Evolutionary conservation across 495 filamentous ascomycete species (phyloP), one percentile per base, ranked within the genome.

Genomic region (Neurospora discreta): DNA sequence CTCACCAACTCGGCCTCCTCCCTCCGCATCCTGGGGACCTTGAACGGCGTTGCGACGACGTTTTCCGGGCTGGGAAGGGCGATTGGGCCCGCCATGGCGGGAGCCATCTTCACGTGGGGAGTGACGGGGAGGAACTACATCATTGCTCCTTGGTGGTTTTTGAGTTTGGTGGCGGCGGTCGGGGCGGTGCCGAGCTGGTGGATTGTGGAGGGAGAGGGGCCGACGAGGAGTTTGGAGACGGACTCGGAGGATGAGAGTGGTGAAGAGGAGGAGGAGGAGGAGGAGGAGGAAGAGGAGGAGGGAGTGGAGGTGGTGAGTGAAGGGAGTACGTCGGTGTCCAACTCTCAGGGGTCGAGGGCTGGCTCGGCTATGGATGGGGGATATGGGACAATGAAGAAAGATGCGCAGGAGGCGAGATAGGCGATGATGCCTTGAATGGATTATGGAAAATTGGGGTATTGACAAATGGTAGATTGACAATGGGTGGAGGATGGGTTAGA

Each of bases 21-120:
- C 65, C 82, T 97, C 40, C 83, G 87, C 39, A 86, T 96, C 67
- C 86, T 97, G 8, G 95, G 94, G 0, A 97, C 94, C 2, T 81
- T 98, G 68, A 98, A 98, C 77, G 95, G 95, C 0, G 88, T 97
- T 69, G 92, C 91, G 1, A 94, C 93, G 1, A 90, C 90, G 68
- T 85, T 94, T 39, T 90, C 89, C 73, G 93, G 92, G 0, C 76
- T 97, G 23, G 94, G 94, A 10, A 84, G 93, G 39, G 93, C 92
- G 1, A 76, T 85, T 15, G 95, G 95, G 0, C 95, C 95, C 6
- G 90, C 91, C 0, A 75, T 89, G 16, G 84, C 85, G 0, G 92
- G 92, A 5, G 79, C 84, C 60, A 83, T 87, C 0, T 94, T 94
- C 76, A 91, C 89, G 2, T 86, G 84, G 76, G 94, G 94, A 1